Base-by-base conservation (phyloP, 192 early-diverging fungal species). In the Thoreauomyces humboldtii region DNA sequence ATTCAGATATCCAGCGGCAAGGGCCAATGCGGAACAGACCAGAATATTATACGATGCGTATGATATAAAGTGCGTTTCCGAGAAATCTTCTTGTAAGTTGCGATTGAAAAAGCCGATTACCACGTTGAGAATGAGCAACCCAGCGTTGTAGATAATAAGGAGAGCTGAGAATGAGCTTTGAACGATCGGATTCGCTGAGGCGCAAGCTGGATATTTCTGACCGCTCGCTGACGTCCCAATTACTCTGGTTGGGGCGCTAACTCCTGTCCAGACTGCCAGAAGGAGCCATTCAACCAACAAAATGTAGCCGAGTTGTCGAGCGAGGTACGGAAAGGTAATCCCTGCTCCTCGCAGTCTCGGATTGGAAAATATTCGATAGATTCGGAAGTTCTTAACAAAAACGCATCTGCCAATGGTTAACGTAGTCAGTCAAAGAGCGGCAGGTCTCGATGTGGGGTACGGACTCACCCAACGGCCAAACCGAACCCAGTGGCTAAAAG, bases 331-430 rank as follows among this genome's bases (percentile, higher is more conserved):
- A 24, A 50, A 50, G 22, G 7, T 50, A 24, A 50, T 12, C 15
- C 12, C 47, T 9, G 11, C 12, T 12, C 11, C 50, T n/a, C 50
- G 50, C 27, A 52, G 27, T 29, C 31, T 52, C 15, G 50, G 50
- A 31, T 52, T 52, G 24, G 31, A 52, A 29, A 52, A 52, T 22
- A 52, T 52, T 4, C 14, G 24, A 29, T 52, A 52, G 14, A 52
- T 22, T 15, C 50, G 50, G 50, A 29, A 52, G 50, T 52, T 52
- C 50, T 52, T 52, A 29, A 52, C 50, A 27, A 52, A n/a, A 14
- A 31, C 50, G 15, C 25, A 29, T 14, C 50, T 52, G 28, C n/a
- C n/a, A n/a, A n/a, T n/a, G n/a, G n/a, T n/a, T n/a, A n/a, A n/a
- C n/a, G n/a, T n/a, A n/a, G n/a, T n/a, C n/a, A n/a, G n/a, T n/a